Evolutionary conservation across 1,284 basidiomycete genomes (phyloP), one percentile per base, ranked within the genome.

Genomic region (Sanguinoderma infundibulare): DNA sequence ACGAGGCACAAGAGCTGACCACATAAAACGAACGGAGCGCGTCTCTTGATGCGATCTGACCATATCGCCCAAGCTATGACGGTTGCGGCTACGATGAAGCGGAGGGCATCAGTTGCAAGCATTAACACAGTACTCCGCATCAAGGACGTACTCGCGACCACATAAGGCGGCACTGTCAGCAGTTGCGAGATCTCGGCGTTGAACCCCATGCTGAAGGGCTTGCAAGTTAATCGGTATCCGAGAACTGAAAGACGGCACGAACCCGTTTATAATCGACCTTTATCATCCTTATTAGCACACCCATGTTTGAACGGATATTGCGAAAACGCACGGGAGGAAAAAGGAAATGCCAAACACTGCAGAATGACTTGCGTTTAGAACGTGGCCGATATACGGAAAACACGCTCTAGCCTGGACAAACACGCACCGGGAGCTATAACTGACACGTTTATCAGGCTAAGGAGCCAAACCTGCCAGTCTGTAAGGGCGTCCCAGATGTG

Each of bases 391-490:
- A 28, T 35, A 26, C 34, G 22, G 28, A 5, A n/a, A 20, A n/a
- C n/a, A n/a, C n/a, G n/a, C n/a, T n/a, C n/a, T n/a, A n/a, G n/a
- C n/a, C n/a, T n/a, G 24, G 3, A 4, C 5, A 3, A 28, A 15
- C 5, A 17, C 87, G 70, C 69, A 90, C 88, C 69, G 39, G 89
- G 87, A 1, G 74, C 79, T 46, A 87, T 73, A 46, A 90, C 74
- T 0, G 85, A 85, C 74, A 89, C 80, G 67, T 86, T 89, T 15
- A 87, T 78, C 52, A 87, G 65, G 20, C 85, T 81, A 55, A 85
- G 83, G 3, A 86, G 54, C 78, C 82, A 87, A 10, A 86, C 78
- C 73, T 91, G 89, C 89, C 89, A 91, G 67, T 90, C 87, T 0
- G 68, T 68, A 24, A 90, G 67, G 0, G 87, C 86, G 20, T 81